Conservation (phyloP, 805 yeast species). For the Kurtzmaniella cleridarum region DNA sequence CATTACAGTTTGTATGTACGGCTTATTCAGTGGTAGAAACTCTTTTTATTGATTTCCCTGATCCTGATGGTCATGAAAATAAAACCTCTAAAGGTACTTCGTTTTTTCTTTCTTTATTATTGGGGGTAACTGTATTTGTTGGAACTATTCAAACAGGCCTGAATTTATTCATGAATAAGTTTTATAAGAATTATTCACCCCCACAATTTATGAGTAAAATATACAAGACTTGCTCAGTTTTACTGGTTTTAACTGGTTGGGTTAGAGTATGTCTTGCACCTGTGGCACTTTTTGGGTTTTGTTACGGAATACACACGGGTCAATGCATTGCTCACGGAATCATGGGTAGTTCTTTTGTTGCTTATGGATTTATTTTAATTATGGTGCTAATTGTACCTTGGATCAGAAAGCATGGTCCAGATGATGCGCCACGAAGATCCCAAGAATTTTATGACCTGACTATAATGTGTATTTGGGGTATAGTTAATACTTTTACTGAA, state of each 20-base stretch:
- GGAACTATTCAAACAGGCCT: conserved; percentile 56
- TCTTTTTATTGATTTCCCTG: conserved; percentile 56
- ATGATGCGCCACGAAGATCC: conserved; percentile 27
- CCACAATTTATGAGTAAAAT: conserved; percentile 7
- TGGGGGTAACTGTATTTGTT: conserved; percentile 43
- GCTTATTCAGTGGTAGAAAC: conserved; percentile 54
- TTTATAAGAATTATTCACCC: conserved; percentile 29
- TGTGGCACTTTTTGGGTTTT: conserved; percentile 80
- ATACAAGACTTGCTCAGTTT: conserved; percentile 43
- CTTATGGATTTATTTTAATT: conserved; percentile 69
- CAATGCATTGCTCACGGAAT: conserved; percentile 97
- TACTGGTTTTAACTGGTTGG: conserved; percentile 61
- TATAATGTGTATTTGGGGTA: conserved; percentile 85
- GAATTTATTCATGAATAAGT: conserved; percentile 31
- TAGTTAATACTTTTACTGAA: conserved; percentile 91
- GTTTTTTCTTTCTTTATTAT: conserved; percentile 51
- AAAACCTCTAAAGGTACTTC: conserved; percentile 62
- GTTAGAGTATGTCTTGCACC: conserved; percentile 77
- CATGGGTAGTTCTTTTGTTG: conserved; percentile 86
- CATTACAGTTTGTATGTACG: conserved; percentile 42
- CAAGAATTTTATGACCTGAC: conserved; percentile 84
- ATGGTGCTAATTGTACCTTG: conserved; percentile 69
- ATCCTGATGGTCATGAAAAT: conserved; percentile 61
- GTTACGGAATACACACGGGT: conserved; percentile 78
- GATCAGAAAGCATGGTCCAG: conserved; percentile 49